phyloP scores from a whole-genome alignment of 2,329 filamentous ascomycete genomes.

The Colletotrichum spaethianum region DNA sequence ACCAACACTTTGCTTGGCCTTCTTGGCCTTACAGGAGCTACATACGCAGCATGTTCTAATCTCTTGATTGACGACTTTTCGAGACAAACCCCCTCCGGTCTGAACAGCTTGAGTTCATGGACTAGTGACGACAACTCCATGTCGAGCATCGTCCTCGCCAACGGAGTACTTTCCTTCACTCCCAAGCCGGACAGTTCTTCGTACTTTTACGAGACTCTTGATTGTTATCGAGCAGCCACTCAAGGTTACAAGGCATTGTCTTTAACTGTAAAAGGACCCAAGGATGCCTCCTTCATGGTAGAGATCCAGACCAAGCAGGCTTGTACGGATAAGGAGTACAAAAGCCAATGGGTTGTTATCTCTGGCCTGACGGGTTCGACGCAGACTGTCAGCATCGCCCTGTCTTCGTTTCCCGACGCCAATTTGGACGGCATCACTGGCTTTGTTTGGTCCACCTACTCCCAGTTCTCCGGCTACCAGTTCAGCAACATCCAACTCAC shows the following conservation, averaged over 20 bases:
- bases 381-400: constrained; percentile 65
- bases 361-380: constrained; percentile 63
- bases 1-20: constrained; percentile 8
- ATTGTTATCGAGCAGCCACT: constrained; percentile 60
- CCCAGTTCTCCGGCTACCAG: constrained; percentile 15
- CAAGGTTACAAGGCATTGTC: constrained; percentile 63
- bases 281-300: constrained; percentile 34
- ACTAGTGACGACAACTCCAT: constrained; percentile 65
- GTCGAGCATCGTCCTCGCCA: constrained; percentile 54
- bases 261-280: constrained; percentile 44
- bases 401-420: constrained; percentile 49
- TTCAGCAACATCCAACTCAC: constrained; percentile 31
- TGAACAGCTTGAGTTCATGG: constrained; percentile 51
- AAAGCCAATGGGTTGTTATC: constrained; percentile 60
- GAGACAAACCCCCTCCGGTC: constrained; percentile 47
- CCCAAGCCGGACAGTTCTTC: constrained; percentile 56
- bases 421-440: constrained; percentile 29
- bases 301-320: constrained; percentile 56
- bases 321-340: constrained; percentile 57
- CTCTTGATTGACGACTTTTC: constrained; percentile 53
- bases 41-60: constrained; percentile 47
- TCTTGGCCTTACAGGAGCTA: constrained; percentile 36
- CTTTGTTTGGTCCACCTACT: constrained; percentile 37
- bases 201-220: constrained; percentile 70
- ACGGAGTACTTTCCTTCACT: constrained; percentile 63